phyloP scores from a whole-genome alignment of 2,329 filamentous ascomycete genomes.

The Epichloe festucae region DNA sequence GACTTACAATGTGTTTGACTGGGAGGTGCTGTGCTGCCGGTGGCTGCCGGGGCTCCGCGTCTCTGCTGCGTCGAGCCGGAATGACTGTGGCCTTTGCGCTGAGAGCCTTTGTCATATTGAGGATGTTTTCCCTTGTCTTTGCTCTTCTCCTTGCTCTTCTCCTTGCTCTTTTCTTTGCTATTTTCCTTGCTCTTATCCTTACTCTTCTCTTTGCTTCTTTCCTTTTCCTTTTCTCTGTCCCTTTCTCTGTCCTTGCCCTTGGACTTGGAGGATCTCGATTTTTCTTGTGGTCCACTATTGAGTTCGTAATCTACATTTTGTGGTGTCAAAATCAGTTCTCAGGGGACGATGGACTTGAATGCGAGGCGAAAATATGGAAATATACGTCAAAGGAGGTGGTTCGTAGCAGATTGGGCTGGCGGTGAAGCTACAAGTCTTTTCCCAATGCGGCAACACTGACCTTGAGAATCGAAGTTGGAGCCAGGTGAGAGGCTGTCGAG shows the following conservation, averaged over 20 bases:
- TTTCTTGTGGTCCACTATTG: neutral
- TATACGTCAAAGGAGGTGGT: neutral
- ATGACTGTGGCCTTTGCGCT: conserved; percentile 1
- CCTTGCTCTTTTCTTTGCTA: neutral
- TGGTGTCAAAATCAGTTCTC: neutral
- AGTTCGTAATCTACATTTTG: conserved; percentile 1
- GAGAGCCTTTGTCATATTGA: neutral
- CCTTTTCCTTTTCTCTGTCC: neutral
- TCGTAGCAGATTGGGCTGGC: neutral
- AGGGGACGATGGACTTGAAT: too few species aligned
- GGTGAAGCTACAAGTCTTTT: neutral
- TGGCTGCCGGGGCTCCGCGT: neutral
- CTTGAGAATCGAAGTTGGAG: conserved; percentile 1
- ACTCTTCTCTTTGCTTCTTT: neutral
- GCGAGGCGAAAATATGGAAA: neutral
- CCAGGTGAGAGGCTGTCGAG: conserved; percentile 1
- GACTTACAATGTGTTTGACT: neutral
- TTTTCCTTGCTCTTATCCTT: neutral
- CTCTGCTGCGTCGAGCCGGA: neutral
- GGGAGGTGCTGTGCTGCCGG: neutral
- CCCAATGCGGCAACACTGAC: neutral
- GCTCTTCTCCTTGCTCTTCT: neutral
- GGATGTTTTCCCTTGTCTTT: neutral
- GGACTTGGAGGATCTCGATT: neutral
- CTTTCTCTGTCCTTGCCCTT: conserved; percentile 1